A percentile compares a stretch with the other conserved stretches of the same genome.
phyloP scores from a whole-genome alignment of 805 yeast species.

The Barnettozyma sp. region DNA sequence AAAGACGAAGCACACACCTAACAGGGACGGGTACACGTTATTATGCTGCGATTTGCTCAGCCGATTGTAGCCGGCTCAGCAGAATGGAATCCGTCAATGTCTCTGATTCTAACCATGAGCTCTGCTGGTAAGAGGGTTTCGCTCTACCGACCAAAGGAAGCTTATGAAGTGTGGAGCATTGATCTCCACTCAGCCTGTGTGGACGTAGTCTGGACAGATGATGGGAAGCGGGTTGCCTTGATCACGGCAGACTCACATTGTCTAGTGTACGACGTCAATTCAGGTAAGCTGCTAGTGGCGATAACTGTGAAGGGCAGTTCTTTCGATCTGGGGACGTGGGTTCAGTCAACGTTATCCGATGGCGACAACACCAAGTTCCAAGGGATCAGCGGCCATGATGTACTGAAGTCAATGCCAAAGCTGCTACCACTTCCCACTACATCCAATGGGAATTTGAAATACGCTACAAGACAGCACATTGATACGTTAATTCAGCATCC shows the following conservation, averaged over 20 bases:
- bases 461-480: slow-evolving; percentile 24
- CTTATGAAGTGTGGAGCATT: slow-evolving; percentile 35
- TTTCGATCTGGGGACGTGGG: slow-evolving; percentile 15
- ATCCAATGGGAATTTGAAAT: slow-evolving; percentile 12
- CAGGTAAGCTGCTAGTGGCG: slow-evolving; percentile 34
- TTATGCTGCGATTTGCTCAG: slow-evolving; percentile 7
- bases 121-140: slow-evolving; percentile 40
- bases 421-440: slow-evolving; percentile 26
- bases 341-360: slow-evolving; percentile 1
- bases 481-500: slow-evolving; percentile 24
- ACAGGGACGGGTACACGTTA: not conserved
- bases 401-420: slow-evolving; percentile 32
- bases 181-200: slow-evolving; percentile 5
- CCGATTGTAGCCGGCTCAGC: slow-evolving; percentile 4
- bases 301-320: slow-evolving; percentile 8
- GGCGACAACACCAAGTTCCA: slow-evolving; percentile 11
- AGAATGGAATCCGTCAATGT: slow-evolving; percentile 46
- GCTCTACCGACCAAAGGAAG: slow-evolving; percentile 35
- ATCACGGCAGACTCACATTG: slow-evolving; percentile 38
- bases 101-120: slow-evolving; percentile 37
- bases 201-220: slow-evolving; percentile 29
- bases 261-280: slow-evolving; percentile 39
- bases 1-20: no score
- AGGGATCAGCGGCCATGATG: slow-evolving; percentile 27
- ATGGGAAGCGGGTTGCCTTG: slow-evolving; percentile 38